phyloP scores from a whole-genome alignment of 139 green algal species.

The Raphidocelis subcapitata region DNA sequence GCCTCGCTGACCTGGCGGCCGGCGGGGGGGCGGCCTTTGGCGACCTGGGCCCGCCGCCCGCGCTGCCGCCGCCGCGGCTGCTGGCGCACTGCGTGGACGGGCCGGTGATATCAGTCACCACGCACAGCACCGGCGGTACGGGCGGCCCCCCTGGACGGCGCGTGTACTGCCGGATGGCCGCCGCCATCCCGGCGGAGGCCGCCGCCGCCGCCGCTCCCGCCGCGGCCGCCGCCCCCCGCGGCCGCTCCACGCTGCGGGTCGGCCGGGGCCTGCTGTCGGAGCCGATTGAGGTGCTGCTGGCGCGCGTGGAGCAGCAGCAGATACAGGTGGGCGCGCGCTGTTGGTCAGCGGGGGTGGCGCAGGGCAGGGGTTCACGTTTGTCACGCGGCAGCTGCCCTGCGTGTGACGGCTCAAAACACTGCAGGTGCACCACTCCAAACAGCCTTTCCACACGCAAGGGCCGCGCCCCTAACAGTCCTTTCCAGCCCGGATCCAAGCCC shows the following conservation, averaged over 20 bases:
- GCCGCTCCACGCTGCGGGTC: background rate
- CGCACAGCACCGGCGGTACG: too few species aligned
- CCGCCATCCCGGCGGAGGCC: background rate
- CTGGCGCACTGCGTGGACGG: background rate
- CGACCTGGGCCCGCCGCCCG: background rate
- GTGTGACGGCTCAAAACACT: too few species aligned
- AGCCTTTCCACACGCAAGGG: too few species aligned
- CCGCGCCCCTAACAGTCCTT: too few species aligned
- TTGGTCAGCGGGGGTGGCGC: too few species aligned
- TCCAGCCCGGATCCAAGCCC: too few species aligned
- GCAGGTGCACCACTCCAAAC: too few species aligned
- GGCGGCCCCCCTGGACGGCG: too few species aligned
- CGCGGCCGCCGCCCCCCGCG: background rate
- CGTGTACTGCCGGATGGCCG: constrained; percentile 14
- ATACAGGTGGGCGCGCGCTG: background rate
- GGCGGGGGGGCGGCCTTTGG: background rate
- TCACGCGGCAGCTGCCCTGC: too few species aligned
- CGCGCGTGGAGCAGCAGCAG: background rate
- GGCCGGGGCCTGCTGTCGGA: constrained; percentile 5
- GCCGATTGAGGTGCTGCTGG: constrained; percentile 16
- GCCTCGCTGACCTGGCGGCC: background rate
- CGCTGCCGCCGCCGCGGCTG: constrained; percentile 4
- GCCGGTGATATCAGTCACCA: constrained; percentile 2
- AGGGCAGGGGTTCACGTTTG: too few species aligned
- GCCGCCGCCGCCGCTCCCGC: background rate